Evolutionary conservation across 805 yeast genomes (phyloP), one percentile per base, ranked within the genome.

Genomic region (Limtongia smithiae): DNA sequence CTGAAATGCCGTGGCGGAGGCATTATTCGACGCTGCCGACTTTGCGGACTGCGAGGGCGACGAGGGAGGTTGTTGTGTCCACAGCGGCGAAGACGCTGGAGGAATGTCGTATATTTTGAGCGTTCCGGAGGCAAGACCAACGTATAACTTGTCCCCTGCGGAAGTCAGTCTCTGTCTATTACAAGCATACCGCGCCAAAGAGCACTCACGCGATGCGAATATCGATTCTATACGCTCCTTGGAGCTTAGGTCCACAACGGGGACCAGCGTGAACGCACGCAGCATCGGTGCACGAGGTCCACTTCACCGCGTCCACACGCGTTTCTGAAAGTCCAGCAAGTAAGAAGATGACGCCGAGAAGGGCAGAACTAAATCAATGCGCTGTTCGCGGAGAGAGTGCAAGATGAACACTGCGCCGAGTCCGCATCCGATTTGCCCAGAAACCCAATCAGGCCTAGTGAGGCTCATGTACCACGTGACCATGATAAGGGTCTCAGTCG

Each of bases 81-180:
- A 25, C 28, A 25, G 9, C 28, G 28, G 28, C 22, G 33, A 20
- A 11, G 53, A 46, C 20, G 48, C 5, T 52, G 48, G 48, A 3
- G 53, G 39, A 11, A 60, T 50, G 15, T 51, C 36, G 41, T 60
- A 63, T 8, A 59, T 62, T 21, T 57, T 46, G 25, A 66, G 48
- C 8, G 54, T 44, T 3, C 70, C 70, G 15, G 62, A 50, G 12
- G 59, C 46, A 21, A 60, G 41, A 6, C 69, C 70, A 18, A 65
- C 52, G 30, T 59, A 51, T 38, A 66, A 46, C 38, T 38, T 52
- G 31, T 61, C 66, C 8, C 38, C 57, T 53, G 24, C 18, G n/a
- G n/a, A n/a, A n/a, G n/a, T n/a, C n/a, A n/a, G n/a, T n/a, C n/a
- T n/a, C n/a, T n/a, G n/a, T n/a, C n/a, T n/a, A n/a, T n/a, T n/a